Evolutionary conservation across 129 eudicot genomes (phyloP), one percentile per base, ranked within the genome.

Genomic region (Glebionis coronaria): DNA sequence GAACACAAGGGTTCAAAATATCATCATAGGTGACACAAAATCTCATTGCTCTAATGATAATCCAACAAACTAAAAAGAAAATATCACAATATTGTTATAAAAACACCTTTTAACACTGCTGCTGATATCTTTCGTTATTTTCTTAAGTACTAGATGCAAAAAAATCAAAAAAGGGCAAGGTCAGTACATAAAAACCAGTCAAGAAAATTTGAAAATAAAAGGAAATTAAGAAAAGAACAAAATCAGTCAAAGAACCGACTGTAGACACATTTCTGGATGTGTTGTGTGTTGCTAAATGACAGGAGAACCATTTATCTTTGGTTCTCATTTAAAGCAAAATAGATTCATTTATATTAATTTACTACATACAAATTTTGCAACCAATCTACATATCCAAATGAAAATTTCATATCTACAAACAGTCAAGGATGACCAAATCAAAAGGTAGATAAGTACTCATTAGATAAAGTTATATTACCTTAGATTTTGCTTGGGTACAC

Each of bases 401-500:
- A n/a, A n/a, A n/a, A n/a, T n/a, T n/a, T n/a, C n/a, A n/a, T 31
- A 4, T 31, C 38, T 31, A n/a, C n/a, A n/a, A n/a, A n/a, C n/a
- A n/a, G n/a, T n/a, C n/a, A 31, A 7, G 6, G 38, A 4, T 31
- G 1, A 31, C 4, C 38, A 5, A 31, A 25, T 12, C 57, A 35
- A 19, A 47, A 38, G 4, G 2, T 51, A 28, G 55, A 44, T 47
- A 0, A 18, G 27, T 35, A 55, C 9, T 0, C 3, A 54, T 11
- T 10, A 42, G 8, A 55, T 18, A 18, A 65, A 27, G 23, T n/a
- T n/a, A 19, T 20, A 67, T 11, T 80, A 85, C 96, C 91, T 88
- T 73, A 88, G 21, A 85, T 88, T 74, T 83, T 85, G 85, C 96
- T 88, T 16, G 96, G 96, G 78, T 76, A 88, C 96, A 88, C 85